Percentiles rank a stretch among this genome's conserved stretches.
These are phyloP conservation scores for Cucumis melo DNA, from an alignment of 306 rosid genomes.

Conservation along the genomic window DNA sequence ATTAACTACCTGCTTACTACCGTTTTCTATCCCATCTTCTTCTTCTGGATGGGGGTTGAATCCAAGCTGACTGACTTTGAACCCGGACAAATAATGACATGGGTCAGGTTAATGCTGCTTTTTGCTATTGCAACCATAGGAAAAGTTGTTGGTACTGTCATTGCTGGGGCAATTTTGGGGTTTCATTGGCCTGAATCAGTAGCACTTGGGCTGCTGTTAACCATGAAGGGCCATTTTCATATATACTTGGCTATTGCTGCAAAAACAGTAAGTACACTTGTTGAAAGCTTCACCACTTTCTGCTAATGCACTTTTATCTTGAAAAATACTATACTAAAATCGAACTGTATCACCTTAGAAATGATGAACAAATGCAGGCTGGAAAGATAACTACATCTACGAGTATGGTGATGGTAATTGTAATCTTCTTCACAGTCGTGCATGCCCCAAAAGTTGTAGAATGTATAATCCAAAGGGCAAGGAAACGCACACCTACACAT, in stretches of 20 bases:
- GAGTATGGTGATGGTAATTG: constrained; percentile 39
- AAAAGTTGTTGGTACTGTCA: constrained; percentile 54
- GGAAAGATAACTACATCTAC: constrained; percentile 24
- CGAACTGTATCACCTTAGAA: not conserved
- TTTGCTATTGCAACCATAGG: constrained; percentile 30
- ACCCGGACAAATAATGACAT: constrained; percentile 20
- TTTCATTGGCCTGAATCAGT: constrained; percentile 79
- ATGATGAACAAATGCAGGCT: constrained; percentile 21
- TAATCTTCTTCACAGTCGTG: constrained; percentile 50
- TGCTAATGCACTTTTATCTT: not conserved
- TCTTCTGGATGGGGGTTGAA: constrained; percentile 85
- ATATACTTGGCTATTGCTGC: constrained; percentile 67
- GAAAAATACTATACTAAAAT: not conserved
- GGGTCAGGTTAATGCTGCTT: constrained; percentile 36
- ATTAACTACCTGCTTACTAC: constrained; percentile 52
- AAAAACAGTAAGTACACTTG: constrained; percentile 40
- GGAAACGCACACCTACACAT: constrained; percentile 49
- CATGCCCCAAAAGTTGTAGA: constrained; percentile 59
- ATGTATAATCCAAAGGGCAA: constrained; percentile 67
- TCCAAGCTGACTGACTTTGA: constrained; percentile 32
- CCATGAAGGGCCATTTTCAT: constrained; percentile 84
- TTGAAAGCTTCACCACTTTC: constrained; percentile 3
- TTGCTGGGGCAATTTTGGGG: constrained; percentile 54
- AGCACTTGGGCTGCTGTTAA: constrained; percentile 69
- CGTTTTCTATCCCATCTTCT: constrained; percentile 67